These are phyloP conservation scores for Hymenoscyphus scutula DNA, from an alignment of 2,329 filamentous ascomycete genomes.

Conservation along the genomic window DNA sequence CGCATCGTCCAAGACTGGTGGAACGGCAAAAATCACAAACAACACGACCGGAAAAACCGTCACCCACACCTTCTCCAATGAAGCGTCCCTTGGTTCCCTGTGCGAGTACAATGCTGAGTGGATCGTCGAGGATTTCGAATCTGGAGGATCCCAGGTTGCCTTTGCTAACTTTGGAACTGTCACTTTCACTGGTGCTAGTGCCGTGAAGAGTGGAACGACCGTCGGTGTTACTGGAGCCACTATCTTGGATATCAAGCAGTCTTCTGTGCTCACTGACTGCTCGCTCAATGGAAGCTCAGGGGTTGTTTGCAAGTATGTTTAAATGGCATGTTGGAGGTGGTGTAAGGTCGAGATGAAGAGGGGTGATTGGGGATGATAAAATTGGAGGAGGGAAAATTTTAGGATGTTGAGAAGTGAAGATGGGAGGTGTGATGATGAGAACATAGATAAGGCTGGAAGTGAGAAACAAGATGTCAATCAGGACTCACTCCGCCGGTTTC, in stretches of 20 bases:
- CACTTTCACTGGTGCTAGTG: constrained; percentile 42
- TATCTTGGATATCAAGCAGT: constrained; percentile 45
- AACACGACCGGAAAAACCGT: constrained; percentile 43
- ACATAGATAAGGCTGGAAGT: too few species aligned
- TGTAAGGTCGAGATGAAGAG: neutral
- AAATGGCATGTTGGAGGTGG: neutral
- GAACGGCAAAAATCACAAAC: constrained; percentile 46
- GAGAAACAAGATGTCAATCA: too few species aligned
- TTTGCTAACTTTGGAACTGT: constrained; percentile 47
- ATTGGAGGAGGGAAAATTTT: too few species aligned
- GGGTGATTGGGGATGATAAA: too few species aligned
- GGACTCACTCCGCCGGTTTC: too few species aligned
- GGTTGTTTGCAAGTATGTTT: constrained; percentile 25
- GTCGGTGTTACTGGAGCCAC: constrained; percentile 38
- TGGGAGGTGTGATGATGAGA: too few species aligned
- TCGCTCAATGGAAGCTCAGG: constrained; percentile 14
- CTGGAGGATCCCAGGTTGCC: constrained; percentile 37
- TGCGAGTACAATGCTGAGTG: constrained; percentile 49
- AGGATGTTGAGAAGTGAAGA: too few species aligned
- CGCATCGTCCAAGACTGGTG: constrained; percentile 40
- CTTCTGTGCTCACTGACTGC: constrained; percentile 32
- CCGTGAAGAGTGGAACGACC: constrained; percentile 31
- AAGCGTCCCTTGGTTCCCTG: constrained; percentile 36
- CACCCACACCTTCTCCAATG: constrained; percentile 42
- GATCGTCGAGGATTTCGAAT: constrained; percentile 51